Evolutionary conservation across 805 yeast genomes (phyloP).

Genomic region (Candida ipomoeae): DNA sequence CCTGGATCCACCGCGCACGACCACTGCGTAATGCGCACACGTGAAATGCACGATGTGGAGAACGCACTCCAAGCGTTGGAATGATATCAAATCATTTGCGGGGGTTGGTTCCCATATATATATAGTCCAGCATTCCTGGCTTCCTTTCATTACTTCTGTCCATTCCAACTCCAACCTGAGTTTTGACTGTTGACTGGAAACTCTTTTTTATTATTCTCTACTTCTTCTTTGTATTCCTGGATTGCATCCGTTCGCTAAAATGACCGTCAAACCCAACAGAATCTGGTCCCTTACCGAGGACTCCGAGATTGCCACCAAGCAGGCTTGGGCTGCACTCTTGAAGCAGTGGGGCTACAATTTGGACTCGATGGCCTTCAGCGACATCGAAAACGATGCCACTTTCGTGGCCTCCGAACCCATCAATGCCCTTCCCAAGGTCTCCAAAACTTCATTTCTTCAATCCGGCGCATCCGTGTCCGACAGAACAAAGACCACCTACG

Average conservation of each 20-base stretch:
- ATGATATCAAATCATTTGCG: not conserved
- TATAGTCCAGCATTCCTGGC: not conserved
- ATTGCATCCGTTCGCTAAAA: not conserved
- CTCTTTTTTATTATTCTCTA: not conserved
- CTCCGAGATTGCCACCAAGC: conserved; percentile 63
- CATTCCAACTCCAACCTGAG: not conserved
- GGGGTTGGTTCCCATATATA: conserved; percentile 1
- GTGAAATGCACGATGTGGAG: conserved; percentile 6
- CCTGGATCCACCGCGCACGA: not conserved
- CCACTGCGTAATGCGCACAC: not conserved
- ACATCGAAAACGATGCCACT: conserved; percentile 9
- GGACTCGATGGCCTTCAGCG: conserved; percentile 10
- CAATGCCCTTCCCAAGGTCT: conserved; percentile 12
- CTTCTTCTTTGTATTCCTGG: not conserved
- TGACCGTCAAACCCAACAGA: conserved; percentile 15
- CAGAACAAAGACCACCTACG: conserved; percentile 7
- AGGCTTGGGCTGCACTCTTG: conserved; percentile 63
- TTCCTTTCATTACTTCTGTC: not conserved
- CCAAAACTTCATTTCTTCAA: conserved; percentile 9
- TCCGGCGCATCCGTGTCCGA: conserved; percentile 11
- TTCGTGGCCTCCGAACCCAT: conserved; percentile 13
- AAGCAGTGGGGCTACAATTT: conserved; percentile 30
- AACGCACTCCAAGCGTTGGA: conserved; percentile 3
- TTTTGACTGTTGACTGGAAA: not conserved
- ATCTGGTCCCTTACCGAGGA: conserved; percentile 35